These are phyloP conservation scores for Pseudocercospora ulei DNA, from an alignment of 2,329 filamentous ascomycete species.

Conservation along the genomic window DNA sequence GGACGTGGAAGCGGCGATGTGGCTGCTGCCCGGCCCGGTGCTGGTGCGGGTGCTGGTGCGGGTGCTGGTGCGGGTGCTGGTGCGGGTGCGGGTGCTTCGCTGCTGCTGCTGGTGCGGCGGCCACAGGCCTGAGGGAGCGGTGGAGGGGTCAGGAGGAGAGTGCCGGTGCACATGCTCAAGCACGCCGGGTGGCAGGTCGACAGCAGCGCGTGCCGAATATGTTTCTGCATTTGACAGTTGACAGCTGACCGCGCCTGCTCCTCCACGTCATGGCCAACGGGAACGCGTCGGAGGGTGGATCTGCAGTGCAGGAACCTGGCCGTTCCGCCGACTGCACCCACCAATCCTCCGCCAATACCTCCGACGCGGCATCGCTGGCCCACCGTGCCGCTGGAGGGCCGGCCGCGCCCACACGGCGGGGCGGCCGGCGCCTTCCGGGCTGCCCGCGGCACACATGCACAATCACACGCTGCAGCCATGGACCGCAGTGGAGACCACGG, in stretches of 20 bases:
- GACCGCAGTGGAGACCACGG: neutral
- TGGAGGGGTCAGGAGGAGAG: neutral
- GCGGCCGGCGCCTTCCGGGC: slow-evolving; percentile 2
- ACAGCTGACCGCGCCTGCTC: neutral
- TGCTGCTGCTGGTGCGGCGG: neutral
- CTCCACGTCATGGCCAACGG: slow-evolving; percentile 8
- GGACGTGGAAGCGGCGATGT: slow-evolving; percentile 3
- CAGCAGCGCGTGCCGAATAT: neutral
- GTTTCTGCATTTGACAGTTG: neutral
- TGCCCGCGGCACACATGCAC: too few relatives aligned
- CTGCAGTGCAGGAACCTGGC: slow-evolving; percentile 10
- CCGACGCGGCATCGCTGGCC: slow-evolving; percentile 3
- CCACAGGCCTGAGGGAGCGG: neutral
- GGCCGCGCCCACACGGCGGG: neutral
- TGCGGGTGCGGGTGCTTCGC: too few relatives aligned
- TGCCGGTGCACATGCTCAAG: neutral
- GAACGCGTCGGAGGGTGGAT: slow-evolving; percentile 2
- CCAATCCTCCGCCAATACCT: slow-evolving; percentile 3
- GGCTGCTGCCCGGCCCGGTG: neutral
- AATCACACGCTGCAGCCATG: too few relatives aligned
- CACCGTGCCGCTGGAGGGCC: neutral
- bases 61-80: too few relatives aligned
- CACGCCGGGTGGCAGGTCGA: neutral
- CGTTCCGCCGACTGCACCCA: slow-evolving; percentile 1
- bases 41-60: slow-evolving; percentile 1